A percentile compares a stretch with the other conserved stretches of the same genome.
phyloP scores from a whole-genome alignment of 2,329 filamentous ascomycete species.

The Botryosphaeria dothidea region DNA sequence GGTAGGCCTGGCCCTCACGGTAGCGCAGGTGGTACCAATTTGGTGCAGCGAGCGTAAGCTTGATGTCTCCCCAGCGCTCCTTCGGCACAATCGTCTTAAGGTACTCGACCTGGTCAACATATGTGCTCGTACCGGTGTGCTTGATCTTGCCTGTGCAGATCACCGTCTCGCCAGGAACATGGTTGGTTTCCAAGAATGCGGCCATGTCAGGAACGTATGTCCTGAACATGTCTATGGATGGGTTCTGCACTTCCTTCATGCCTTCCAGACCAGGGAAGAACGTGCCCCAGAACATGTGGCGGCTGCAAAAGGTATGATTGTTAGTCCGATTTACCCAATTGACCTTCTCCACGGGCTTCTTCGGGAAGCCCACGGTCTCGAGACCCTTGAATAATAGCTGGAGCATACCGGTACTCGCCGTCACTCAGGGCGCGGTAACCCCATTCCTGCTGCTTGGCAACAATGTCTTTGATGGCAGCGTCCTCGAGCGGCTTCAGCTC shows the following conservation, averaged over 20 bases:
- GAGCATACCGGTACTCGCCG: slow-evolving; percentile 59
- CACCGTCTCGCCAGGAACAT: slow-evolving; percentile 56
- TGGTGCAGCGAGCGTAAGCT: slow-evolving; percentile 65
- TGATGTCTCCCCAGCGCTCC: slow-evolving; percentile 62
- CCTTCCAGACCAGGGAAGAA: slow-evolving; percentile 54
- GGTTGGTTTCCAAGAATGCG: slow-evolving; percentile 58
- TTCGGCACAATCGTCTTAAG: slow-evolving; percentile 58
- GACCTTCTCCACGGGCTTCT: not conserved
- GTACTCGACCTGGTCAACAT: slow-evolving; percentile 58
- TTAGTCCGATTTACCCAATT: not conserved
- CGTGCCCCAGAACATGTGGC: slow-evolving; percentile 54
- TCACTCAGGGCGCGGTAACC: slow-evolving; percentile 64
- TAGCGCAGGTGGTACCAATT: slow-evolving; percentile 68
- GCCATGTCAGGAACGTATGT: slow-evolving; percentile 61
- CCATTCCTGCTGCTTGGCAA: slow-evolving; percentile 61
- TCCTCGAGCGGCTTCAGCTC: slow-evolving; percentile 64
- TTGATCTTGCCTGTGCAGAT: slow-evolving; percentile 59
- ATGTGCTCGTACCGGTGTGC: slow-evolving; percentile 54
- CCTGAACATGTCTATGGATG: slow-evolving; percentile 53
- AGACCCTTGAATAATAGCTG: not conserved
- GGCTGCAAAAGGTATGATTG: slow-evolving; percentile 22
- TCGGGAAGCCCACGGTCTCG: not conserved
- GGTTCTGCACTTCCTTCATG: slow-evolving; percentile 52
- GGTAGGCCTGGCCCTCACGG: slow-evolving; percentile 50
- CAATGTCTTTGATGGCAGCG: slow-evolving; percentile 63